A percentile compares a stretch with the other conserved stretches of the same genome.
These are phyloP conservation scores for Falciphora oryzae DNA, from an alignment of 2,329 filamentous ascomycete species.

Conservation along the genomic window DNA sequence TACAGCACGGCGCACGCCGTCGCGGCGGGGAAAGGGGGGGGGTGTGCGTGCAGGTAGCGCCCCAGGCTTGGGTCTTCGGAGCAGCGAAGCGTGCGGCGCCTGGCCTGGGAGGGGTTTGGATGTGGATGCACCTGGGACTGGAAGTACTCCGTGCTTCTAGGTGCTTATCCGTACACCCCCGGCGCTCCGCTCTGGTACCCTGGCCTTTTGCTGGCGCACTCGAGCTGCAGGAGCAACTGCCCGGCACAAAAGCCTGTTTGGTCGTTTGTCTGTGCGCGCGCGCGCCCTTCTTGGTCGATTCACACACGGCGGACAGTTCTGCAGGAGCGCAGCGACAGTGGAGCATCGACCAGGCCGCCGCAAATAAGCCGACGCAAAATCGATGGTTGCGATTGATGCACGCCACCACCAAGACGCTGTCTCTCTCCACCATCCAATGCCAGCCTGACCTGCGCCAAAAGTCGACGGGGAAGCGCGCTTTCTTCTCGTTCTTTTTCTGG, in stretches of 20 bases:
- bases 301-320: conserved; percentile 7
- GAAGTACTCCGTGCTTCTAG: neutral
- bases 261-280: neutral
- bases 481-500: neutral
- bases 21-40: neutral
- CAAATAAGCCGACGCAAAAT: neutral
- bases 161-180: neutral
- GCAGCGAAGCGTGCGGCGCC: no score
- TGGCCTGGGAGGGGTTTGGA: neutral
- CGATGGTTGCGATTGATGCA: neutral
- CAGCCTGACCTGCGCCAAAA: neutral
- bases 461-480: no score
- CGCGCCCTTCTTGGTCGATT: neutral
- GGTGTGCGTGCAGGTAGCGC: neutral
- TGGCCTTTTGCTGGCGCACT: neutral
- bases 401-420: neutral
- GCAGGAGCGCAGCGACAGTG: conserved; percentile 7
- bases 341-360: neutral
- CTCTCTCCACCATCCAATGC: neutral
- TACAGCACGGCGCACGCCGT: neutral
- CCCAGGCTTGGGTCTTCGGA: neutral
- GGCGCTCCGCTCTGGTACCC: neutral
- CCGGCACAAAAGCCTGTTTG: neutral
- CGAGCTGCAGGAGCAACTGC: neutral
- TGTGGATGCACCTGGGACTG: neutral